These are phyloP conservation scores for Camelina neglecta DNA, from an alignment of 345 rosid species.

Conservation along the genomic window DNA sequence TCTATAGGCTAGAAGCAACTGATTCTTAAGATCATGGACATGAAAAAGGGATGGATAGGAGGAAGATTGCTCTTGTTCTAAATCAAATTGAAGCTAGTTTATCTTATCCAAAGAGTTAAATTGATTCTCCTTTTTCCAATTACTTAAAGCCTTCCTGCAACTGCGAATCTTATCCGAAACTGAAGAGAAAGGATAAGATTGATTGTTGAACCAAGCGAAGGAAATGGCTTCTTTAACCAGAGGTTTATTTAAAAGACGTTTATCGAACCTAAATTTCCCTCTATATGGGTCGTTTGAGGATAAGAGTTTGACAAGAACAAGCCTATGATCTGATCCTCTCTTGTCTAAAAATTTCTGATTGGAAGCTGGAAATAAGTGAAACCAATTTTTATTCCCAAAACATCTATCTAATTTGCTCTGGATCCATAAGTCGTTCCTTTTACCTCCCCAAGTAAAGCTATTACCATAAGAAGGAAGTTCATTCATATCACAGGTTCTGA, in stretches of 20 bases:
- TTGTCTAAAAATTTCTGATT: background rate
- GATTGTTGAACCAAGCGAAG: background rate
- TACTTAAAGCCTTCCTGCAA: background rate
- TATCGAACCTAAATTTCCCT: background rate
- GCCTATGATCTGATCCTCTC: background rate
- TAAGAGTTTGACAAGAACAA: no score
- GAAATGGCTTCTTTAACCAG: background rate
- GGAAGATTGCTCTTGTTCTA: no score
- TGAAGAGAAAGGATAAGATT: fast-evolving
- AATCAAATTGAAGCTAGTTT: no score
- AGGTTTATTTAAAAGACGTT: background rate
- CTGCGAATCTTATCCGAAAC: background rate
- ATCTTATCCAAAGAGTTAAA: no score
- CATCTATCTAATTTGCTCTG: background rate
- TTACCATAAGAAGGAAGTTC: background rate
- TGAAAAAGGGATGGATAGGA: no score
- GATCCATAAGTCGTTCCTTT: background rate
- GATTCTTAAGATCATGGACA: no score
- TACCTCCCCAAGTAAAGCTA: background rate
- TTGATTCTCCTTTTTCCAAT: no score
- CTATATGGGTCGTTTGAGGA: background rate
- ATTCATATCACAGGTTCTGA: background rate
- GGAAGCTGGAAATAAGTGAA: background rate
- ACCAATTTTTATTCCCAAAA: background rate
- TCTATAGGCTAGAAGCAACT: no score